Evolutionary conservation across 225 moss, liverwort and hornwort genomes (phyloP).

Genomic region (Sphagnum tenellum): DNA sequence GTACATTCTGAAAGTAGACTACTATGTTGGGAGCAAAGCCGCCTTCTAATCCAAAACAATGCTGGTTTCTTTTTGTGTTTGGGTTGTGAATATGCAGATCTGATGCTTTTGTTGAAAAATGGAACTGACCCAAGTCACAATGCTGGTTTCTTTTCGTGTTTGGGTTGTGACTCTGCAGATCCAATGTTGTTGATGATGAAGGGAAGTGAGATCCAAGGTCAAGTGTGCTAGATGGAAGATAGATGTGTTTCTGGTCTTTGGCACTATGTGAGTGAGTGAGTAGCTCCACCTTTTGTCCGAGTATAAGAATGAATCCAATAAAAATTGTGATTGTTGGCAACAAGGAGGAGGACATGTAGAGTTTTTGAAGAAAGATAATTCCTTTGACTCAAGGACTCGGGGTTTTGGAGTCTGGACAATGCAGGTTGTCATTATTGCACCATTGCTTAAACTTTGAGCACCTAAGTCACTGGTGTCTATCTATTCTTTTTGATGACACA

Average conservation of each 20-base stretch:
- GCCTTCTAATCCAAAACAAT: no score
- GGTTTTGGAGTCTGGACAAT: not conserved
- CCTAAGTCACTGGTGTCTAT: slow-evolving; percentile 27
- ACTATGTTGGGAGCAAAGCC: no score
- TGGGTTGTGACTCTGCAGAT: no score
- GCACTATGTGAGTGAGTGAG: slow-evolving; percentile 13
- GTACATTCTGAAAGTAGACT: no score
- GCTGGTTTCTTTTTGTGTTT: not conserved
- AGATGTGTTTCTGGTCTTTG: slow-evolving; percentile 7
- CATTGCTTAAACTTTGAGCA: slow-evolving; percentile 64
- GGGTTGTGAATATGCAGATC: slow-evolving; percentile 10
- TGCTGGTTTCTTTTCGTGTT: no score
- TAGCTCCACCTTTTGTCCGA: not conserved
- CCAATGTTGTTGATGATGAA: no score
- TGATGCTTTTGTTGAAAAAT: slow-evolving; percentile 22
- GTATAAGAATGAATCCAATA: not conserved
- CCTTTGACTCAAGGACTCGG: not conserved
- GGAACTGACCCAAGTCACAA: slow-evolving; percentile 12
- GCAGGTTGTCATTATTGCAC: slow-evolving; percentile 53
- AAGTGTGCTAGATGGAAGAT: no score
- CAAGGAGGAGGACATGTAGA: not conserved
- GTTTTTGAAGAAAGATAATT: not conserved
- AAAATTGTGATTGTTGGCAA: no score
- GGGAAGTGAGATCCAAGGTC: no score
- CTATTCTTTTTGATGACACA: no score